Conservation (phyloP, 768 basidiomycete genomes). For the Boletus subparvulus region DNA sequence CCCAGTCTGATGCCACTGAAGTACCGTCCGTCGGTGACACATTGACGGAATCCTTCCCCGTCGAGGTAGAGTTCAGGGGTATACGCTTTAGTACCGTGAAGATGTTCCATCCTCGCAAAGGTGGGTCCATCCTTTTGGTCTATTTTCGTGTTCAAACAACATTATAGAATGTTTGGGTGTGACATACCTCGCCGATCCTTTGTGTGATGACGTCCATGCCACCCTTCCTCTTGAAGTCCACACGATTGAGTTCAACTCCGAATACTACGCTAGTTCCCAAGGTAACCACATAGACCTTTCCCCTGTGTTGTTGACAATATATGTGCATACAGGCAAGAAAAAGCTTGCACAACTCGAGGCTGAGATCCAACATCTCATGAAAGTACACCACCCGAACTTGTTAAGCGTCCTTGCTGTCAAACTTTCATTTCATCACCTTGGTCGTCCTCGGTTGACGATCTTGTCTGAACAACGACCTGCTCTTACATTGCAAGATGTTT, state of each 20-base stretch:
- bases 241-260: constrained; percentile 61
- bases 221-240: constrained; percentile 67
- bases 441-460: constrained; percentile 56
- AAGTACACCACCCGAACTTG: constrained; percentile 65
- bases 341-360: constrained; percentile 66
- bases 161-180: constrained; percentile 61
- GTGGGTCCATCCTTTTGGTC: constrained; percentile 36
- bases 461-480: constrained; percentile 71
- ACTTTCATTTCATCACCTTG: constrained; percentile 49
- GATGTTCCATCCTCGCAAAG: constrained; percentile 69
- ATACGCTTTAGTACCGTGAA: constrained; percentile 63
- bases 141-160: not conserved
- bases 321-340: constrained; percentile 48
- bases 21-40: constrained; percentile 50
- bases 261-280: constrained; percentile 67
- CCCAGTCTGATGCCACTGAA: constrained; percentile 70
- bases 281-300: constrained; percentile 34
- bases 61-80: constrained; percentile 57
- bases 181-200: constrained; percentile 70
- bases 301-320: not conserved
- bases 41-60: constrained; percentile 59
- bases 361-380: constrained; percentile 61
- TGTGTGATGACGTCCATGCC: constrained; percentile 62
- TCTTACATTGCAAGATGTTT: constrained; percentile 65
- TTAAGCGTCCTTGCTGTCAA: constrained; percentile 67